Base-by-base conservation (phyloP, 768 basidiomycete species). In the Lactifluus piperatus region DNA sequence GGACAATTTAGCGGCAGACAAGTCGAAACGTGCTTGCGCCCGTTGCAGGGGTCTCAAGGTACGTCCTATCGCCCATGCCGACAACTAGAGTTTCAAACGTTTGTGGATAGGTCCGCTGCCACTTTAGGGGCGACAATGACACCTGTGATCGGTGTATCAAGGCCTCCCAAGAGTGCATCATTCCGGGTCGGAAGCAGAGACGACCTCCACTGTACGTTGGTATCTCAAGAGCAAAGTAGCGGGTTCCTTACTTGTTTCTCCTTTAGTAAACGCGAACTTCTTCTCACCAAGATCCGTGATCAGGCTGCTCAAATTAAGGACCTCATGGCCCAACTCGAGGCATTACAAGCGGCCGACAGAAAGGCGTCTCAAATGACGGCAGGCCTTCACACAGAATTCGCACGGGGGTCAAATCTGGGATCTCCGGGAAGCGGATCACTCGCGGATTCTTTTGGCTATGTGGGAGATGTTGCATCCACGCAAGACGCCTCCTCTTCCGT, bases 161-260 rank as follows among this genome's bases (percentile, higher is more conserved):
- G 60, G 85, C 84, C 10, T 81, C 80, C 6, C 83, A 87, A 56
- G 85, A 88, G 52, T 91, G 88, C 64, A 72, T 84, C 43, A 88
- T 86, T 51, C 88, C 88, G n/a, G 88, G 88, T n/a, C 78, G 86
- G 62, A 91, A 88, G 71, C 86, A 87, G 67, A 84, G 88, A 57
- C 77, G 84, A 47, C 79, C 84, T 5, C 88, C 89, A 53, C 89
- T 86, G 88, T 91, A 71, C 69, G 85, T 73, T 24, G 22, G 45
- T 16, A 48, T 26, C 52, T 53, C 14, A n/a, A 29, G 36, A 11
- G 45, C 3, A 46, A 22, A 20, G 10, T 16, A 45, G 55, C 43
- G 43, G 46, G 20, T 16, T 6, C 18, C 34, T 51, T 46, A 50
- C 51, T 55, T 14, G 46, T 49, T 39, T 27, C 60, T 54, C 44